These are phyloP conservation scores for Aspergillus pseudoglaucus DNA, from an alignment of 2,329 filamentous ascomycete genomes.

Conservation along the genomic window DNA sequence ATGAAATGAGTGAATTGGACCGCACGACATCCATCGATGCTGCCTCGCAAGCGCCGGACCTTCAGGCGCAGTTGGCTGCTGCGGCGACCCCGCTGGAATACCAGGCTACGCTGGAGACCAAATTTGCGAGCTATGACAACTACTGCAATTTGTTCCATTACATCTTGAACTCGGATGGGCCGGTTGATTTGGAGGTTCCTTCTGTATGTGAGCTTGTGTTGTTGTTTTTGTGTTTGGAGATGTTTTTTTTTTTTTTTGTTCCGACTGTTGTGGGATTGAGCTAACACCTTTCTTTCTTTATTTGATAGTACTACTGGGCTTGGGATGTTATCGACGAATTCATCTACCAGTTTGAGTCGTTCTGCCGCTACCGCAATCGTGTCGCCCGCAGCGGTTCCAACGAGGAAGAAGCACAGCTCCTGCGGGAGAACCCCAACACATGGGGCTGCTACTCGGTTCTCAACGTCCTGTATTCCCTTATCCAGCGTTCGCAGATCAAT, in stretches of 20 bases:
- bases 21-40: conserved; percentile 63
- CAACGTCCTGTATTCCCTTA: conserved; percentile 98
- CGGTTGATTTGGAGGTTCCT: conserved; percentile 91
- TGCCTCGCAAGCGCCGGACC: conserved; percentile 75
- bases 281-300: too few species aligned
- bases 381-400: conserved; percentile 75
- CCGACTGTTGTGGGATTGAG: not conserved
- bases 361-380: conserved; percentile 92
- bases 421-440: conserved; percentile 95
- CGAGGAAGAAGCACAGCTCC: conserved; percentile 83
- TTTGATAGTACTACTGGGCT: conserved; percentile 97
- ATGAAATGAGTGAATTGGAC: conserved; percentile 75
- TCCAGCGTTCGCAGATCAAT: conserved; percentile 95
- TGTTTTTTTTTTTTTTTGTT: not conserved
- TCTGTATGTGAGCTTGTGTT: conserved; percentile 60
- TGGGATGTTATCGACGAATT: conserved; percentile 99
- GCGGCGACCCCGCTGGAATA: conserved; percentile 95
- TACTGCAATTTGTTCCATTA: conserved; percentile 99
- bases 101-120: conserved; percentile 88
- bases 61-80: conserved; percentile 83
- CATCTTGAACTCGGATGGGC: conserved; percentile 98
- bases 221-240: conserved; percentile 3
- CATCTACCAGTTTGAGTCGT: conserved; percentile 99
- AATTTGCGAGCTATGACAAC: conserved; percentile 97
- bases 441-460: conserved; percentile 99